These are phyloP conservation scores for Phialophora chinensis DNA, from an alignment of 2,329 filamentous ascomycete genomes.

Conservation along the genomic window DNA sequence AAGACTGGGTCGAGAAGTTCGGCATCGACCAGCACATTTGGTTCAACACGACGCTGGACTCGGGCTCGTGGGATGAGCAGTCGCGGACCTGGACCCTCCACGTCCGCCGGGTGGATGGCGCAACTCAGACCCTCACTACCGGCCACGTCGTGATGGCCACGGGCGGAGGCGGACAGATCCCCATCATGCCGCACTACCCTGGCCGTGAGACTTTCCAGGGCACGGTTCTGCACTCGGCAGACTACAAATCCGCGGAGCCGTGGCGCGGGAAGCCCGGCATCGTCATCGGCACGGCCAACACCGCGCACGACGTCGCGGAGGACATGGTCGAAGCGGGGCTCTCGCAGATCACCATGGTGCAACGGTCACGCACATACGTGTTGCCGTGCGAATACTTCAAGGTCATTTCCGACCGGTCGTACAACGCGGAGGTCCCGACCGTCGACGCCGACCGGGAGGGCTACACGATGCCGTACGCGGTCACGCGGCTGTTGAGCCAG, in stretches of 20 bases:
- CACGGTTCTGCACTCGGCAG: slow-evolving; percentile 45
- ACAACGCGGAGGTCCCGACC: slow-evolving; percentile 37
- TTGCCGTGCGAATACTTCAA: slow-evolving; percentile 40
- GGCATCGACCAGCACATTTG: slow-evolving; percentile 50
- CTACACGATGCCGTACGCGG: slow-evolving; percentile 41
- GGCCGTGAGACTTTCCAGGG: slow-evolving; percentile 47
- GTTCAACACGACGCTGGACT: slow-evolving; percentile 48
- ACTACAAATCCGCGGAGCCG: slow-evolving; percentile 43
- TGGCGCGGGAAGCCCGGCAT: slow-evolving; percentile 53
- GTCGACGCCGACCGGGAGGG: slow-evolving; percentile 36
- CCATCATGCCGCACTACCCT: slow-evolving; percentile 39
- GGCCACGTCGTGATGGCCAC: slow-evolving; percentile 25
- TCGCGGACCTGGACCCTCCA: slow-evolving; percentile 50
- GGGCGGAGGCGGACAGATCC: slow-evolving; percentile 27
- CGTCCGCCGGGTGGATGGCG: slow-evolving; percentile 37
- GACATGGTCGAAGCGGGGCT: slow-evolving; percentile 54
- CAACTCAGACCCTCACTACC: slow-evolving; percentile 11
- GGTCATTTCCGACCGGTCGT: slow-evolving; percentile 33
- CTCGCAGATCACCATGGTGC: slow-evolving; percentile 55
- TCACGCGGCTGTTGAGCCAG: slow-evolving; percentile 44
- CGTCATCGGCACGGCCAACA: slow-evolving; percentile 57
- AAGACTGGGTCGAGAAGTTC: slow-evolving; percentile 38
- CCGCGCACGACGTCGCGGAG: slow-evolving; percentile 56
- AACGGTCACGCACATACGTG: slow-evolving; percentile 50
- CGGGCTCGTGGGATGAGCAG: slow-evolving; percentile 49